Conservation (phyloP, 345 rosid genomes). For the Eucalyptus marginata region DNA sequence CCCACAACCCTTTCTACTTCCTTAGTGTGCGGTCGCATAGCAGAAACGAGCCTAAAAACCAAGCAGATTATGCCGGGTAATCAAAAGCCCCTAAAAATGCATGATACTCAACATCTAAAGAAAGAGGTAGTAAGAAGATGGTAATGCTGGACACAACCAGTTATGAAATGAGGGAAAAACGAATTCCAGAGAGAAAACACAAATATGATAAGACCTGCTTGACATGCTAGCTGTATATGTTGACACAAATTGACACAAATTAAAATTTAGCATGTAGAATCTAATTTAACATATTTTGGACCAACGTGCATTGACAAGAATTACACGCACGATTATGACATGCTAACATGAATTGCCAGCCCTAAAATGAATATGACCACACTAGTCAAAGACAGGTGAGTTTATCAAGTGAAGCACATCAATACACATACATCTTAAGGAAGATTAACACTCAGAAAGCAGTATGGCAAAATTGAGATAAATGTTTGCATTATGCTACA, state of each 20-base stretch:
- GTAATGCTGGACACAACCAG: background rate
- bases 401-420: background rate
- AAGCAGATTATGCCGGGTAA: background rate
- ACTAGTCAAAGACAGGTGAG: background rate
- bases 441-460: background rate
- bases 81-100: background rate
- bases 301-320: background rate
- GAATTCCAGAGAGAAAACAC: background rate
- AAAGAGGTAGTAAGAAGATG: background rate
- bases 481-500: background rate
- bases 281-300: background rate
- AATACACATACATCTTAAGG: background rate
- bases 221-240: background rate
- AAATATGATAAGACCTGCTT: background rate
- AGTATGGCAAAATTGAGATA: background rate
- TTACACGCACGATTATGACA: background rate
- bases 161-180: background rate
- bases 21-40: conserved; percentile 59
- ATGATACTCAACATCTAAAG: background rate
- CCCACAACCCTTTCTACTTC: conserved; percentile 77
- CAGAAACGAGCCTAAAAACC: conserved; percentile 58
- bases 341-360: background rate
- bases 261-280: background rate
- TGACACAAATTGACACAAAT: background rate
- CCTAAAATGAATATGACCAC: background rate